These are phyloP conservation scores for Diaporthe citri DNA, from an alignment of 2,329 filamentous ascomycete genomes.

Conservation along the genomic window DNA sequence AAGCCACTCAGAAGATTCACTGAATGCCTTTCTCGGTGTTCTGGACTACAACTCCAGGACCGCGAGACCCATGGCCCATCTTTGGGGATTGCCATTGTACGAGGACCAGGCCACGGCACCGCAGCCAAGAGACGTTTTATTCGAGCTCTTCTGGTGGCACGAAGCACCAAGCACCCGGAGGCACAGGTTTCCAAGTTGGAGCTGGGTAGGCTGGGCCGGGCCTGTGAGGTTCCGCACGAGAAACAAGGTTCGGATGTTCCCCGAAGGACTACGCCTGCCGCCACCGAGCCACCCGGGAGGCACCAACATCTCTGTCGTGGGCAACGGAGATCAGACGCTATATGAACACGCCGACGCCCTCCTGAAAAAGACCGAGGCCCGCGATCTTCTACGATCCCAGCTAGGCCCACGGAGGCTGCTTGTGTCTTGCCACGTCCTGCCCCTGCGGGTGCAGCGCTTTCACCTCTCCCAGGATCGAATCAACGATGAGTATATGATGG, in stretches of 20 bases:
- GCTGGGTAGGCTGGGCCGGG: not conserved
- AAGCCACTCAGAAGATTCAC: not conserved
- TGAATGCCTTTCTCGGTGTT: not conserved
- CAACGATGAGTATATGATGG: not conserved
- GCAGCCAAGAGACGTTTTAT: not conserved
- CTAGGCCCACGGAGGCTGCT: not conserved
- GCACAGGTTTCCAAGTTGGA: not conserved
- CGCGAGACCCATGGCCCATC: not conserved
- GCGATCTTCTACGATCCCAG: no score
- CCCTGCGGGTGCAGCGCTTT: not conserved
- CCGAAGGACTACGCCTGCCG: not conserved
- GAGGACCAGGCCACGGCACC: not conserved
- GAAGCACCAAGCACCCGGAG: not conserved
- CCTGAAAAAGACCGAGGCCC: not conserved
- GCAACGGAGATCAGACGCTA: not conserved
- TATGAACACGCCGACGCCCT: not conserved
- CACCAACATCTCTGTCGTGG: not conserved
- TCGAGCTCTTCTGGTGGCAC: slow-evolving; percentile 8
- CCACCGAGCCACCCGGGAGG: not conserved
- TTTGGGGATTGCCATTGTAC: not conserved
- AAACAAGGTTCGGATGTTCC: not conserved
- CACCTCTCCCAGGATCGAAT: not conserved
- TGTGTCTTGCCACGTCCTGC: not conserved
- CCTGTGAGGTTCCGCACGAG: not conserved
- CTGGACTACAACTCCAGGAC: not conserved